Percentiles rank a stretch among this genome's conserved stretches.
Conservation (phyloP, 2,329 filamentous ascomycete genomes). For the Clonostachys solani region DNA sequence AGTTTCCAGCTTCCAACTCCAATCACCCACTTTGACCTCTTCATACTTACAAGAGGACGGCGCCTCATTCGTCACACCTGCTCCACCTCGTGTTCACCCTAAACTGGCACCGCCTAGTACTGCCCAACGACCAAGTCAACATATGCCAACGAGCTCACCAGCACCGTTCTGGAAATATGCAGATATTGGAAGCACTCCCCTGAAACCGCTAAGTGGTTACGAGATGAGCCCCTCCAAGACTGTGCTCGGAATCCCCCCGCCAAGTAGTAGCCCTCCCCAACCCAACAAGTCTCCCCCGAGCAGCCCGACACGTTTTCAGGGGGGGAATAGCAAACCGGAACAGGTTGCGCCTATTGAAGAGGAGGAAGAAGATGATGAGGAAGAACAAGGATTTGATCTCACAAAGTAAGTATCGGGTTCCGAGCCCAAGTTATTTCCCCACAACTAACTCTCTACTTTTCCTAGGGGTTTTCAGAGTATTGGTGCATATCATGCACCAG, state of each 20-base stretch:
- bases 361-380: conserved; percentile 24
- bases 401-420: conserved; percentile 43
- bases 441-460: background rate
- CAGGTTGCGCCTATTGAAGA: conserved; percentile 6
- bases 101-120: conserved; percentile 76
- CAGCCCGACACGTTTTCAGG: conserved; percentile 32
- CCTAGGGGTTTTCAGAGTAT: conserved; percentile 61
- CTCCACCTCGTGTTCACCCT: conserved; percentile 69
- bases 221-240: conserved; percentile 57
- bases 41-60: conserved; percentile 59
- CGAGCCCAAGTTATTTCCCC: background rate
- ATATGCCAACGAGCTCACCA: conserved; percentile 81
- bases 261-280: conserved; percentile 55
- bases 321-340: background rate
- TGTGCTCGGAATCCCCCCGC: conserved; percentile 30
- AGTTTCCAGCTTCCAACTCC: conserved; percentile 45
- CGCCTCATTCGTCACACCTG: conserved; percentile 64
- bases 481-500: conserved; percentile 54
- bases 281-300: conserved; percentile 45
- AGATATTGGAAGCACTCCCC: conserved; percentile 70
- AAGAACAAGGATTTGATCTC: conserved; percentile 53
- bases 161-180: conserved; percentile 88
- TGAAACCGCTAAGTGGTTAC: conserved; percentile 42
- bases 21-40: conserved; percentile 58
- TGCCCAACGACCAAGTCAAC: conserved; percentile 75